Base-by-base conservation (phyloP, 495 filamentous ascomycete species). In the Trichoderma orchidacearum region DNA sequence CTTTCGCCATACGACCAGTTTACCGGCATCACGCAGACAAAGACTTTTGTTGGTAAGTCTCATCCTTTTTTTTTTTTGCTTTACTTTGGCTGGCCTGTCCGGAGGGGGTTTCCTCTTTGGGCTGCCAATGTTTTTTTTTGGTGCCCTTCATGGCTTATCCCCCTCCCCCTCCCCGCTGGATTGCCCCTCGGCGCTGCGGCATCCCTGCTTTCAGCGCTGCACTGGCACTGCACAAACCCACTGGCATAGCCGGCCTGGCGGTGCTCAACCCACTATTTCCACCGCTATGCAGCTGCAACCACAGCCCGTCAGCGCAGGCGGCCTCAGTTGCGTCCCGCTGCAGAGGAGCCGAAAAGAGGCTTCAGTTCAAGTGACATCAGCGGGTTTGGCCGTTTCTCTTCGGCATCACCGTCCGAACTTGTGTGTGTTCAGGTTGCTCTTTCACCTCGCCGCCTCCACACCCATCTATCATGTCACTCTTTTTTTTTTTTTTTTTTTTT, bases 11-110 rank as follows among this genome's bases (percentile, higher is more conserved):
- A 81, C 61, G 85, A 85, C n/a, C n/a, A n/a, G 57, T 89, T 86
- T 61, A 63, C 75, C 35, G 6, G 9, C 9, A 5, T 48, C 21
- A 13, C 21, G 7, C 60, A 72, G 29, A 68, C 72, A 58, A 78
- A 77, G 51, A 70, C 70, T 53, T 90, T 80, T 75, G 85, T 95
- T 72, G 89, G 90, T 96, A 81, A 85, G 90, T 93, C 71, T 67
- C 21, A n/a, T 15, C 15, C 15, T 59, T 65, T 29, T 30, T 52
- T 52, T 11, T 27, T 30, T 18, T 7, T 25, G 18, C 3, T 50
- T 15, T 27, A 21, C 11, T 58, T 55, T 29, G 59, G 27, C 32
- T 12, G 57, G 58, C 29, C 56, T 59, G 38, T 32, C 51, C 12
- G 9, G 32, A 28, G 18, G 27, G 8, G 3, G 21, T 54, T 31